Evolutionary conservation across 2,329 filamentous ascomycete genomes (phyloP).

Genomic region (Clarireedia monteithiana): DNA sequence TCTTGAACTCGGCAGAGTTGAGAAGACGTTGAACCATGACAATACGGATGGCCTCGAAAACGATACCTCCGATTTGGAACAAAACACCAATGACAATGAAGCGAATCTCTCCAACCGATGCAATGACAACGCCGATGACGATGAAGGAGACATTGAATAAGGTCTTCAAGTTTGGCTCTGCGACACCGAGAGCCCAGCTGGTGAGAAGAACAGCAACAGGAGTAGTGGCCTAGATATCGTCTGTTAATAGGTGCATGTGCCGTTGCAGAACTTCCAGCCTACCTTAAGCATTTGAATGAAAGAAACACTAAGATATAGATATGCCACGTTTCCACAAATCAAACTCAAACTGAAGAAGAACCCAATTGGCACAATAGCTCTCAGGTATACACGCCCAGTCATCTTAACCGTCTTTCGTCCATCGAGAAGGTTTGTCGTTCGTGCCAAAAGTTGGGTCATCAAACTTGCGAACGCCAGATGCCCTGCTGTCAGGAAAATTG

Average conservation of each 20-base stretch:
- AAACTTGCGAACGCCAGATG: slow-evolving; percentile 88
- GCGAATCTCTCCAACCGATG: slow-evolving; percentile 90
- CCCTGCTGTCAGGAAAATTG: slow-evolving; percentile 88
- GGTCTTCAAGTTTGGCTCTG: slow-evolving; percentile 72
- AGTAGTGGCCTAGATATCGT: slow-evolving; percentile 64
- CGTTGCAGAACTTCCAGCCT: neutral
- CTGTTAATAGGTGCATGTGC: slow-evolving; percentile 8
- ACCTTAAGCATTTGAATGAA: slow-evolving; percentile 99
- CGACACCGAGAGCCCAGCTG: slow-evolving; percentile 78
- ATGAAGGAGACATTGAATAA: slow-evolving; percentile 93
- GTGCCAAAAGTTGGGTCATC: slow-evolving; percentile 89
- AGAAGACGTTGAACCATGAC: slow-evolving; percentile 80
- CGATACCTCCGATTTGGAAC: slow-evolving; percentile 69
- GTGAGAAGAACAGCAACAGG: slow-evolving; percentile 88
- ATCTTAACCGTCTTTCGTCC: slow-evolving; percentile 95
- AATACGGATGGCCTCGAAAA: slow-evolving; percentile 75
- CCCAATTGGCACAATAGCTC: slow-evolving; percentile 90
- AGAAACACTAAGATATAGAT: slow-evolving; percentile 88
- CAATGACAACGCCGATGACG: slow-evolving; percentile 88
- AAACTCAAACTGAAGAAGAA: slow-evolving; percentile 92
- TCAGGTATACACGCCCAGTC: slow-evolving; percentile 87
- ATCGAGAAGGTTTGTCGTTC: slow-evolving; percentile 83
- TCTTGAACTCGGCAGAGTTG: slow-evolving; percentile 80
- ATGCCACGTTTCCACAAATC: slow-evolving; percentile 94
- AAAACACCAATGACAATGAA: slow-evolving; percentile 77